A percentile compares a stretch with the other conserved stretches of the same genome.
phyloP scores from a whole-genome alignment of 106 monocot genomes.

The Cymbidium sinense region DNA sequence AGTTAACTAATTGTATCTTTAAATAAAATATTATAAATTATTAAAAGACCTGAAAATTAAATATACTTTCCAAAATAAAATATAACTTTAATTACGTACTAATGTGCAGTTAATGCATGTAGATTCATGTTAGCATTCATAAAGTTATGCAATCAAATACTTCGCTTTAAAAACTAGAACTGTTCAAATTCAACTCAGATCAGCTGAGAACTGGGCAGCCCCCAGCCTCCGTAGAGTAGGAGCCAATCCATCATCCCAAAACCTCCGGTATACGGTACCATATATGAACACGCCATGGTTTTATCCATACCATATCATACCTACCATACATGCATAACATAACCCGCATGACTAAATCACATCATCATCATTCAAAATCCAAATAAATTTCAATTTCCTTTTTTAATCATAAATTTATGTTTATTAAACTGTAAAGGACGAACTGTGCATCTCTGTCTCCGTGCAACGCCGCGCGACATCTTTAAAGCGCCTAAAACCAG shows the following conservation, averaged over 20 bases:
- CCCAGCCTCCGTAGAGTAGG: not conserved
- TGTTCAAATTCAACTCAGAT: no score
- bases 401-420: not conserved
- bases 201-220: not conserved
- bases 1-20: no score
- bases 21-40: no score
- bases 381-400: conserved; percentile 3
- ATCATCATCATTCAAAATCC: not conserved
- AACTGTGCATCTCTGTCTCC: not conserved
- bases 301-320: not conserved
- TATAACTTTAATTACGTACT: no score
- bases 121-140: no score
- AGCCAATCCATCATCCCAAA: not conserved
- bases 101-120: no score
- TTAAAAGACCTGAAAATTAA: no score
- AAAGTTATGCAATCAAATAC: no score
- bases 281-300: not conserved
- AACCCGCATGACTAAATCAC: not conserved
- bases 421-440: not conserved
- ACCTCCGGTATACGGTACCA: not conserved
- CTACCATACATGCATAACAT: not conserved
- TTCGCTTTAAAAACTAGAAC: no score
- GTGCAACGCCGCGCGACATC: conserved; percentile 9
- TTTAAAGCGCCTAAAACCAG: conserved; percentile 2
- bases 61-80: no score